Percentiles rank a stretch among this genome's conserved stretches.
These are phyloP conservation scores for Caloboletus firmus DNA, from an alignment of 1,284 basidiomycete species.

Conservation along the genomic window DNA sequence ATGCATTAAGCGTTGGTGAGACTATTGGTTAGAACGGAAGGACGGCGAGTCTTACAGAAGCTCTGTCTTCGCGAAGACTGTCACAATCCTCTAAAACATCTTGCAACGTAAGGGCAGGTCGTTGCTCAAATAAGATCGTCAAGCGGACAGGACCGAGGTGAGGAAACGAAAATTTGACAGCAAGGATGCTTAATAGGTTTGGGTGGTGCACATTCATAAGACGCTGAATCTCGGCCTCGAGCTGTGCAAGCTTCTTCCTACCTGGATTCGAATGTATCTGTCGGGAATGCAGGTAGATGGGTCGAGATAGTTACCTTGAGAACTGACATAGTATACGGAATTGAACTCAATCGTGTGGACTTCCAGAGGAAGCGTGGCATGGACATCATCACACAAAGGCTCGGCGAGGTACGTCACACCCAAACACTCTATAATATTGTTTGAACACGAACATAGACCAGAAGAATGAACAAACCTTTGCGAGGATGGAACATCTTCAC, in stretches of 20 bases:
- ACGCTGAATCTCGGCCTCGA: slow-evolving; percentile 65
- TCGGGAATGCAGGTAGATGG: not conserved
- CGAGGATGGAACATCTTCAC: slow-evolving; percentile 72
- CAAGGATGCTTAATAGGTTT: slow-evolving; percentile 62
- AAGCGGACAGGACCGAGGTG: slow-evolving; percentile 53
- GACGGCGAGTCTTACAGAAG: slow-evolving; percentile 44
- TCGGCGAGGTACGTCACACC: slow-evolving; percentile 70
- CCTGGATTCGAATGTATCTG: slow-evolving; percentile 31
- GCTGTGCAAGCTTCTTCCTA: slow-evolving; percentile 63
- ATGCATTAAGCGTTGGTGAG: not conserved
- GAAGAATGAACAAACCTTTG: slow-evolving; percentile 47
- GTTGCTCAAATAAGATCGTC: slow-evolving; percentile 64
- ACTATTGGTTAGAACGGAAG: not conserved
- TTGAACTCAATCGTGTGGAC: slow-evolving; percentile 64
- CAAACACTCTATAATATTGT: slow-evolving; percentile 47
- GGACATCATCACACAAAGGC: slow-evolving; percentile 63
- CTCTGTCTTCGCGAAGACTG: slow-evolving; percentile 62
- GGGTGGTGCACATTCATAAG: slow-evolving; percentile 57
- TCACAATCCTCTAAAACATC: slow-evolving; percentile 72
- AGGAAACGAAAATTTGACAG: slow-evolving; percentile 58
- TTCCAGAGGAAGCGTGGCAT: slow-evolving; percentile 58
- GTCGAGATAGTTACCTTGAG: slow-evolving; percentile 48
- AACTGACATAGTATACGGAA: slow-evolving; percentile 63
- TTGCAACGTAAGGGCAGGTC: slow-evolving; percentile 58
- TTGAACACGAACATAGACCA: not conserved